Evolutionary conservation across 345 rosid genomes (phyloP), one percentile per base, ranked within the genome.

Genomic region (Draba incana): DNA sequence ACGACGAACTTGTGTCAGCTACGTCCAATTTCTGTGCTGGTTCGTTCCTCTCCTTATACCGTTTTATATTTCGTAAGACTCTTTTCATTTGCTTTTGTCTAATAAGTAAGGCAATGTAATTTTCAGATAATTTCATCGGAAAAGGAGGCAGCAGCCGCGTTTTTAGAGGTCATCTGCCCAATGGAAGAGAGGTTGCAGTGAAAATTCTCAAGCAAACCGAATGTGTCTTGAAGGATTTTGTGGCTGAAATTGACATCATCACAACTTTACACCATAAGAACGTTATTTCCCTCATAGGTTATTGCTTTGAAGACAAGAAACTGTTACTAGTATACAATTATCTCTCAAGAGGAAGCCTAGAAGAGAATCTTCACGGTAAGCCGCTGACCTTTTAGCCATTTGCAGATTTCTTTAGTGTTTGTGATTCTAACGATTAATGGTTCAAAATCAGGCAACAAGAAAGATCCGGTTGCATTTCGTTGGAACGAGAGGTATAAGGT

Each of bases 301-400:
- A 91, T 49, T 95, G 96, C 81, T 84, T 78, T 50, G 99, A 89
- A 70, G 74, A 78, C 69, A 64, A 59, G 67, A 85, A 82, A 43
- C 79, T 92, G 35, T 81, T 89, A 62, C 78, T 92, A 48, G 97
- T 89, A 33, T 89, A 95, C 47, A 88, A 92, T 68, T 85, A 85
- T 70, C 79, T 95, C 69, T 78, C 92, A 24, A 86, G 96, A 83
- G 98, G 99, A 82, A 89, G 96, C 78, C 89, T 95, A 15, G 98
- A 95, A 78, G 96, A 95, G 76, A 92, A 92, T 66, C 98, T 95
- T 66, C 88, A 92, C 43, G 92, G 99, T 95, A 81, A 49, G 75
- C 52, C 20, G 62, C 69, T 51, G 10, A 14, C 47, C 27, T 50
- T 57, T 43, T 28, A 37, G 48, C 50, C 39, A 50, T 0, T 27